Evolutionary conservation across 306 rosid species (phyloP), one percentile per base, ranked within the genome.

Genomic region (Ammopiptanthus mongolicus): DNA sequence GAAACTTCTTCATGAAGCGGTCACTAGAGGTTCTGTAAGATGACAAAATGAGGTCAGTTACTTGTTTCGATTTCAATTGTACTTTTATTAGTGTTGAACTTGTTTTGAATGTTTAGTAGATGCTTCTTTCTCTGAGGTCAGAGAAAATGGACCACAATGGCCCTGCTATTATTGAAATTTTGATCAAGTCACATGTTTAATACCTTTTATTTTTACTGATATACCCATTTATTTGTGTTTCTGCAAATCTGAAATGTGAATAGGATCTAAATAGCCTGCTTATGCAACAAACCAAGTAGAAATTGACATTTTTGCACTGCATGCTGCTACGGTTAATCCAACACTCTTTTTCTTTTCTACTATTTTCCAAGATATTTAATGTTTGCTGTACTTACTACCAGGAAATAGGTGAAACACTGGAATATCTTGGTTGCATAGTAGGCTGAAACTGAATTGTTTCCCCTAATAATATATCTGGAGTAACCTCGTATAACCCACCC

Each of bases 11-110:
- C 59, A 39, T 47, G 73, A 74, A 14, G 57, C 15, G 52, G 19
- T 51, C n/a, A 8, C 14, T 41, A 4, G 62, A 6, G 64, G 37
- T 52, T 65, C 34, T 21, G 46, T 13, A 22, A 44, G 33, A 64
- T 75, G 37, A 62, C 36, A 50, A n/a, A 75, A 73, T 0, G 2
- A 73, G 78, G 73, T 75, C 14, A 63, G 73, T 33, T 22, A 14
- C 53, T 21, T 18, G 41, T 36, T 75, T 58, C 1, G 1, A 15
- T 57, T 23, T 72, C 77, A 58, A 17, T 73, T 59, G 25, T 29
- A 44, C 33, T 17, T 33, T 44, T 58, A 42, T 28, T 42, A 9
- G 44, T 59, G 48, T 59, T 73, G 19, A 29, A 15, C 46, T 44
- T 73, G n/a, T 66, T 73, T 59, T 44, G 69, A 72, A 58, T 23